Conservation (phyloP, 805 yeast genomes). For the Candida maris region DNA sequence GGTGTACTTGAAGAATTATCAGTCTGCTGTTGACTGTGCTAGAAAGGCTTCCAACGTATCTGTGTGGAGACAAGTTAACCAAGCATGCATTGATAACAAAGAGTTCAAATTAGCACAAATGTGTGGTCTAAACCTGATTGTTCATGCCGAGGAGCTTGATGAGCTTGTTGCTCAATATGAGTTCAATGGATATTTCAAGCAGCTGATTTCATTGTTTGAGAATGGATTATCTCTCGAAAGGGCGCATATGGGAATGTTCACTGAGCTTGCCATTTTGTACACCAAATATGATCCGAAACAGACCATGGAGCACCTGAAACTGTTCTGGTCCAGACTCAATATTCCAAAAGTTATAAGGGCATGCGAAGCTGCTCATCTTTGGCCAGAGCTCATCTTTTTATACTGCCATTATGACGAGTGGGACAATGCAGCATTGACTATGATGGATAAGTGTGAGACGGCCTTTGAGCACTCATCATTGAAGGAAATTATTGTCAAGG, state of each 20-base stretch:
- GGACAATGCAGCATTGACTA: slow-evolving; percentile 96
- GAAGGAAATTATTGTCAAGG: slow-evolving; percentile 93
- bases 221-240: slow-evolving; percentile 95
- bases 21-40: slow-evolving; percentile 97
- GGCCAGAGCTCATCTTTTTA: slow-evolving; percentile 94
- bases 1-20: slow-evolving; percentile 88
- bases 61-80: slow-evolving; percentile 97
- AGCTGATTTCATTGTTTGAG: slow-evolving; percentile 87
- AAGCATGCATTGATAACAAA: slow-evolving; percentile 90
- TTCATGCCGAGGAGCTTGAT: slow-evolving; percentile 95
- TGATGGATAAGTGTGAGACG: slow-evolving; percentile 91
- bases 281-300: slow-evolving; percentile 85
- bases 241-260: slow-evolving; percentile 99
- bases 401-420: slow-evolving; percentile 98
- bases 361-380: slow-evolving; percentile 87
- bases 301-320: slow-evolving; percentile 93
- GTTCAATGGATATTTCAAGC: slow-evolving; percentile 84
- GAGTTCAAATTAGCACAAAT: slow-evolving; percentile 97
- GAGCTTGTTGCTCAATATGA: slow-evolving; percentile 87
- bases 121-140: slow-evolving; percentile 94
- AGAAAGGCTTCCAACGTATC: slow-evolving; percentile 91
- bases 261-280: slow-evolving; percentile 88
- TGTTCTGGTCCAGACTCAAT: slow-evolving; percentile 97
- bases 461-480: slow-evolving; percentile 92
- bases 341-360: slow-evolving; percentile 96